A percentile compares a stretch with the other conserved stretches of the same genome.
These are phyloP conservation scores for Lecanosticta acicola DNA, from an alignment of 2,329 filamentous ascomycete genomes.

Conservation along the genomic window DNA sequence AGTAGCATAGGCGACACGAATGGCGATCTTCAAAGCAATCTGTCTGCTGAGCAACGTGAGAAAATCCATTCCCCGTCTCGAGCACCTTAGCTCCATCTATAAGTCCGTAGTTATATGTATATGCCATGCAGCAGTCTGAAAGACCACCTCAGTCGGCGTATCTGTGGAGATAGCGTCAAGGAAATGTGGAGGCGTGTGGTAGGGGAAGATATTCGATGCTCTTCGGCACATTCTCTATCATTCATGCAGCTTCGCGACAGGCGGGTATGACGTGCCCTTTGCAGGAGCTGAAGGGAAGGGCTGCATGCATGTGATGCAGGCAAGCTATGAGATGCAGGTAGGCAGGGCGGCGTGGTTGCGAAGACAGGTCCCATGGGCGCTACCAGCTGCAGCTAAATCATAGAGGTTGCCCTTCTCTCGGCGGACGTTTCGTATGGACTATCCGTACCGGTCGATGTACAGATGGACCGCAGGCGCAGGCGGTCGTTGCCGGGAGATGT, in stretches of 20 bases:
- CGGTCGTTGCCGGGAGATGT: background rate
- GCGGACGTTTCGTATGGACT: background rate
- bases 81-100: too few species aligned
- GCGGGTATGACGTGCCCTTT: background rate
- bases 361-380: background rate
- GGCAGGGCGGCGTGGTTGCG: background rate
- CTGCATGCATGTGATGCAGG: too few species aligned
- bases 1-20: background rate
- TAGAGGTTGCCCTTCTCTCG: background rate
- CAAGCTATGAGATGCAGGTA: background rate
- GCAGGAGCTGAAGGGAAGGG: too few species aligned
- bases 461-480: background rate
- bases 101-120: too few species aligned
- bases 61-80: too few species aligned
- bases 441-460: background rate
- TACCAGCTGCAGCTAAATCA: background rate
- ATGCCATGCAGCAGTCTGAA: too few species aligned
- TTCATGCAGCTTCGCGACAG: background rate
- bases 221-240: background rate
- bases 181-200: background rate
- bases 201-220: background rate
- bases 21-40: background rate
- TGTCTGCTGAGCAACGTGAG: background rate
- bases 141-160: too few species aligned
- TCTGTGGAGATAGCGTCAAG: too few species aligned